A percentile compares a stretch with the other conserved stretches of the same genome.
Conservation (phyloP, 148 eudicot species). For the Vaccinium corymbosum region DNA sequence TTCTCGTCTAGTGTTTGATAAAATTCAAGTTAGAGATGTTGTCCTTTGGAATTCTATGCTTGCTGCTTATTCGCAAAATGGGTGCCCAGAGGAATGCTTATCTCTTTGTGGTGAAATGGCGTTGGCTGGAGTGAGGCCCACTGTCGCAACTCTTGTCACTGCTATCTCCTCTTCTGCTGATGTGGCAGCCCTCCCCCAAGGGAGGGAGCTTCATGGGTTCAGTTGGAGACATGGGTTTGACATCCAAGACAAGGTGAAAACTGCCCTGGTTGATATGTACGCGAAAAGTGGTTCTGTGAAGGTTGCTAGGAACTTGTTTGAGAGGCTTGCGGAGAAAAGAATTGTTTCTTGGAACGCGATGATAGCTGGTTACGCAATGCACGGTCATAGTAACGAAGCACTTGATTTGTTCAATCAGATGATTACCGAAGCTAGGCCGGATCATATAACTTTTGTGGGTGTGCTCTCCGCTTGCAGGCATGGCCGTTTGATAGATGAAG, state of each 20-base stretch:
- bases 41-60: constrained; percentile 88
- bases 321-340: constrained; percentile 38
- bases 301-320: constrained; percentile 49
- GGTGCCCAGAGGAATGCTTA: constrained; percentile 65
- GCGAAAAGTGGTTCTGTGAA: constrained; percentile 55
- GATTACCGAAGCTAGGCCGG: constrained; percentile 42
- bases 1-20: constrained; percentile 54
- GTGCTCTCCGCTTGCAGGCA: constrained; percentile 82
- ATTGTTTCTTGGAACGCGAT: constrained; percentile 72
- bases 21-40: constrained; percentile 56
- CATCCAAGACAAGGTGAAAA: constrained; percentile 50
- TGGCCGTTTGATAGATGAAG: constrained; percentile 64
- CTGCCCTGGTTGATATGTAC: constrained; percentile 64
- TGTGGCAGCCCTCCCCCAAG: constrained; percentile 54
- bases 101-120: constrained; percentile 59
- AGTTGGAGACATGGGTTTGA: constrained; percentile 61
- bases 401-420: constrained; percentile 52
- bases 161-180: constrained; percentile 68
- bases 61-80: constrained; percentile 77
- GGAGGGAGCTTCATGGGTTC: constrained; percentile 64
- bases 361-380: constrained; percentile 70
- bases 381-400: constrained; percentile 52
- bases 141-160: constrained; percentile 66
- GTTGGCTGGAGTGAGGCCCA: constrained; percentile 45
- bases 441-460: constrained; percentile 77